Conservation (phyloP, 345 rosid species). For the Hibiscus syriacus region DNA sequence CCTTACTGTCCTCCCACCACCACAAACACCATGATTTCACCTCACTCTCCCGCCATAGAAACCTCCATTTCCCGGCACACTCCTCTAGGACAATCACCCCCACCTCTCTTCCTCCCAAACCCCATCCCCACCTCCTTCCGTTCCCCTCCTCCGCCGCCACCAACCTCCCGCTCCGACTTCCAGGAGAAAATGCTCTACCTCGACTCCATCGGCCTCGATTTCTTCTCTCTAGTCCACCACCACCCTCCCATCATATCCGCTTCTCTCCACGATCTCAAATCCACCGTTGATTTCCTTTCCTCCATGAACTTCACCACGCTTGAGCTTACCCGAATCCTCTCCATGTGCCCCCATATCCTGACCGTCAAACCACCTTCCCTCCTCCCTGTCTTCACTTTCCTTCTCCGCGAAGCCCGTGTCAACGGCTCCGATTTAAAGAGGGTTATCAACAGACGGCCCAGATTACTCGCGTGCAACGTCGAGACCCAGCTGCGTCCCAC, state of each 20-base stretch:
- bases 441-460: not conserved
- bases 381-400: not conserved
- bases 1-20: not conserved
- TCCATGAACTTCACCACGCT: not conserved
- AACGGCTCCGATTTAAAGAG: not conserved
- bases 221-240: not conserved
- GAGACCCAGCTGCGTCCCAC: too few species aligned
- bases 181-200: not conserved
- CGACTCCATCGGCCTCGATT: not conserved
- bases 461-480: not conserved
- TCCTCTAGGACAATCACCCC: not conserved
- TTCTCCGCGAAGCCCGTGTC: not conserved
- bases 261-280: not conserved
- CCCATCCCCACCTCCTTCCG: not conserved
- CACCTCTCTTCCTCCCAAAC: not conserved
- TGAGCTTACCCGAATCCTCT: not conserved
- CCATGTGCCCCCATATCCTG: not conserved
- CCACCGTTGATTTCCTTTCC: not conserved
- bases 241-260: not conserved
- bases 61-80: not conserved
- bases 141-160: not conserved
- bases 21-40: not conserved
- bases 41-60: not conserved
- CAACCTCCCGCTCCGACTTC: not conserved
- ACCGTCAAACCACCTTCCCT: not conserved